A percentile compares a stretch with the other conserved stretches of the same genome.
These are phyloP conservation scores for Debaryomycetaceae sp. DNA, from an alignment of 1,139 yeast species.

Conservation along the genomic window DNA sequence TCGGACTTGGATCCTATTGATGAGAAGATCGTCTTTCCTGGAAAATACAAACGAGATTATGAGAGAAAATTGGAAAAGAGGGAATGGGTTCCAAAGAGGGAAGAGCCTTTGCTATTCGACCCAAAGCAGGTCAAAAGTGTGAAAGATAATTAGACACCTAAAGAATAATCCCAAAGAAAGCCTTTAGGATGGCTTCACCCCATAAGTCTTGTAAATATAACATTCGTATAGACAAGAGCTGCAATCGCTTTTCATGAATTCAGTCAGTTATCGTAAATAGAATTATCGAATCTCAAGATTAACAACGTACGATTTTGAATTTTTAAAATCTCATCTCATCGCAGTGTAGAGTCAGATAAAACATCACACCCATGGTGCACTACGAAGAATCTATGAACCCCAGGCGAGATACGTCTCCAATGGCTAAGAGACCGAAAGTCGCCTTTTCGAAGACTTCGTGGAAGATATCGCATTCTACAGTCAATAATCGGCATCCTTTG, in stretches of 20 bases:
- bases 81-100: constrained; percentile 62
- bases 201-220: neutral
- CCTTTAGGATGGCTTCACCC: neutral
- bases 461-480: constrained; percentile 19
- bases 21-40: constrained; percentile 71
- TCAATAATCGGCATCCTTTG: constrained; percentile 55
- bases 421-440: neutral
- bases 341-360: no score
- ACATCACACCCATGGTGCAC: no score
- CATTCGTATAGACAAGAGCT: neutral
- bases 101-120: constrained; percentile 30
- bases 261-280: neutral
- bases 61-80: constrained; percentile 44
- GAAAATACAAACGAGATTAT: constrained; percentile 50
- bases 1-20: constrained; percentile 61
- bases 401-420: neutral
- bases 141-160: neutral
- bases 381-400: no score
- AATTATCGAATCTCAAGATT: no score
- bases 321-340: no score
- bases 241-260: neutral
- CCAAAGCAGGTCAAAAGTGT: constrained; percentile 11
- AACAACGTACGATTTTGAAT: no score
- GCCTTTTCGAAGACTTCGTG: constrained; percentile 10
- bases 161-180: no score